Evolutionary conservation across 495 filamentous ascomycete genomes (phyloP).

Genomic region (Penicillium egyptiacum): DNA sequence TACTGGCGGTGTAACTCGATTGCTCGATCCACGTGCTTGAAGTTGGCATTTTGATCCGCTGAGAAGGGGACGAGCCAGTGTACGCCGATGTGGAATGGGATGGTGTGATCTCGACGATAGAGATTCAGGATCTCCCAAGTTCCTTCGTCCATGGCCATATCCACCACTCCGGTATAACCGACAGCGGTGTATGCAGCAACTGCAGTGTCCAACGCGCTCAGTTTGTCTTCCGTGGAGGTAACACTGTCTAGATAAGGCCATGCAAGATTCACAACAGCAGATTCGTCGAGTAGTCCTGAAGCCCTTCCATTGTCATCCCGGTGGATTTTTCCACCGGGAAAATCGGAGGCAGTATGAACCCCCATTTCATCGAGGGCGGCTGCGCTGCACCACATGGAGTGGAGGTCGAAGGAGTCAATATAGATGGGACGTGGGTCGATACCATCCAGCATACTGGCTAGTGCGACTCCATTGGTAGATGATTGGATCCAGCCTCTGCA

Average conservation of each 20-base stretch:
- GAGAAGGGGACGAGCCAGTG: slow-evolving; percentile 58
- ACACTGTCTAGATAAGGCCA: slow-evolving; percentile 59
- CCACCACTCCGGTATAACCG: slow-evolving; percentile 63
- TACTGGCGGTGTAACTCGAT: slow-evolving; percentile 52
- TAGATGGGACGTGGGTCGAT: slow-evolving; percentile 55
- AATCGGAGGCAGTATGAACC: slow-evolving; percentile 47
- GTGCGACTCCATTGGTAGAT: slow-evolving; percentile 52
- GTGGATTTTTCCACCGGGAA: slow-evolving; percentile 57
- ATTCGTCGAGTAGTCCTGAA: slow-evolving; percentile 58
- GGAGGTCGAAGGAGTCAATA: slow-evolving; percentile 62
- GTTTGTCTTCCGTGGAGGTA: slow-evolving; percentile 52
- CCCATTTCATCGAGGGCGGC: slow-evolving; percentile 54
- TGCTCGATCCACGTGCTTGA: slow-evolving; percentile 53
- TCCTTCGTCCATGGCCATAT: slow-evolving; percentile 70
- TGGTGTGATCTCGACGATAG: slow-evolving; percentile 39
- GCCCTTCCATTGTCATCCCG: slow-evolving; percentile 52
- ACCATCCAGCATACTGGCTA: slow-evolving; percentile 56
- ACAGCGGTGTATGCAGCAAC: slow-evolving; percentile 51
- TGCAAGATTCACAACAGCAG: slow-evolving; percentile 54
- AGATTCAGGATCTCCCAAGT: slow-evolving; percentile 57
- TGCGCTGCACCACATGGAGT: slow-evolving; percentile 62
- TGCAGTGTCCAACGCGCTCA: slow-evolving; percentile 49
- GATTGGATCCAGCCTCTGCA: slow-evolving; percentile 63
- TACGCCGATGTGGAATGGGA: slow-evolving; percentile 59
- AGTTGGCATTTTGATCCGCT: slow-evolving; percentile 24